Conservation (phyloP, 148 eudicot genomes). For the Selenicereus undatus region DNA sequence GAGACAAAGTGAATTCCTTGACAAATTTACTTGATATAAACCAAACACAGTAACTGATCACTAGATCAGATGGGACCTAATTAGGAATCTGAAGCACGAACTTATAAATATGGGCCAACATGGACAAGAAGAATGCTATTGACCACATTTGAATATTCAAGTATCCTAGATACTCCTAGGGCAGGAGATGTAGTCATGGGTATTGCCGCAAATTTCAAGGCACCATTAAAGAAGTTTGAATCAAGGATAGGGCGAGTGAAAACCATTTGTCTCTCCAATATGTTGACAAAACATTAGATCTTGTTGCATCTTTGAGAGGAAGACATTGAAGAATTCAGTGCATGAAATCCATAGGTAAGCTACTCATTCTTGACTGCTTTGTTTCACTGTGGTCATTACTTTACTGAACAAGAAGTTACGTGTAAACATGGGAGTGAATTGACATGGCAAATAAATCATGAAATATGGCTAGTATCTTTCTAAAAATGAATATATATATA, state of each 20-base stretch:
- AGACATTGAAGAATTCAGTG: slow-evolving; percentile 11
- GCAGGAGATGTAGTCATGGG: not conserved
- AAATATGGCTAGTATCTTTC: no score
- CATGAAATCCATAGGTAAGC: not conserved
- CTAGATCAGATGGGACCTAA: not conserved
- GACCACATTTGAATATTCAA: slow-evolving; percentile 3
- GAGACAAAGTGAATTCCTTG: slow-evolving; percentile 9
- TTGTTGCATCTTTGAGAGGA: slow-evolving; percentile 14
- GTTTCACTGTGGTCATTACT: no score
- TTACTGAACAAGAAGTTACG: no score
- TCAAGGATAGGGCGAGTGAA: slow-evolving; percentile 11
- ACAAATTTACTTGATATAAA: slow-evolving; percentile 4
- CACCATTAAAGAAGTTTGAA: not conserved
- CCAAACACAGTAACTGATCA: slow-evolving; percentile 14
- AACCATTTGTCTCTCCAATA: slow-evolving; percentile 20
- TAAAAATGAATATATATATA: no score
- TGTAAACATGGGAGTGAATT: no score
- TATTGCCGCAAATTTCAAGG: not conserved
- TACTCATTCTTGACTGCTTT: slow-evolving; percentile 8
- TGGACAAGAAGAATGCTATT: slow-evolving; percentile 13
- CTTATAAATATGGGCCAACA: slow-evolving; percentile 16
- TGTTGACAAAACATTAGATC: slow-evolving; percentile 14
- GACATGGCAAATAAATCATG: no score
- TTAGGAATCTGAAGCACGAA: slow-evolving; percentile 10
- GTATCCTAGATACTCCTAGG: not conserved